phyloP scores from a whole-genome alignment of 495 filamentous ascomycete genomes.

The Clohesyomyces aquaticus region DNA sequence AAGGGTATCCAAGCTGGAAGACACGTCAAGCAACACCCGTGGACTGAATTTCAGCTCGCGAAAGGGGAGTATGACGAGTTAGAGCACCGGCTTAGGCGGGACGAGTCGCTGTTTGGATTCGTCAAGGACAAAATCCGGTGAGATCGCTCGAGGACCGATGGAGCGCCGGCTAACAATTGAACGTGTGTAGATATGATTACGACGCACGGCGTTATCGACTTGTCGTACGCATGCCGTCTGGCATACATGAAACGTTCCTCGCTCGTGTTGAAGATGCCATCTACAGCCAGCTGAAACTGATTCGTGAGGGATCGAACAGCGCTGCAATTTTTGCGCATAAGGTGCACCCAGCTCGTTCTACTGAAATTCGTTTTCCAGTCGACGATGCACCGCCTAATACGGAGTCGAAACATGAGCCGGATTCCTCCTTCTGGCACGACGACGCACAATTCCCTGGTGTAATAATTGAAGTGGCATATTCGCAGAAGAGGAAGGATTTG shows the following conservation, averaged over 20 bases:
- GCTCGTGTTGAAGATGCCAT: conserved; percentile 8
- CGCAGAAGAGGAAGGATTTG: conserved; percentile 43
- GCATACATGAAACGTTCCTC: conserved; percentile 7
- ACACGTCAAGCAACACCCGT: not conserved
- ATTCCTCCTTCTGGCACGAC: conserved; percentile 42
- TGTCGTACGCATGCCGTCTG: conserved; percentile 5
- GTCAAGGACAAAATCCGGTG: conserved; percentile 1
- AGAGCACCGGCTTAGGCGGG: not conserved
- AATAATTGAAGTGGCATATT: conserved; percentile 48
- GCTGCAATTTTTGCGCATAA: conserved; percentile 1
- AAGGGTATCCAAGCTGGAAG: not conserved
- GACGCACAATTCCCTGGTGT: conserved; percentile 42
- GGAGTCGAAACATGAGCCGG: conserved; percentile 40
- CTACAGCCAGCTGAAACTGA: conserved; percentile 8
- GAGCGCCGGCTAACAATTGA: conserved; percentile 6
- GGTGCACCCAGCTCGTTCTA: conserved; percentile 1
- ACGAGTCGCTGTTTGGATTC: conserved; percentile 1
- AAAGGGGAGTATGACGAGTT: conserved; percentile 1
- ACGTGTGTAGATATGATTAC: conserved; percentile 8
- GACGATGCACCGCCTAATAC: not conserved
- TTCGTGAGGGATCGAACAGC: conserved; percentile 5
- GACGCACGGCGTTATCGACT: conserved; percentile 10
- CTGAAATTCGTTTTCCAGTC: conserved; percentile 1
- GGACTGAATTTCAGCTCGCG: not conserved
- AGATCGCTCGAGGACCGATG: not conserved